phyloP scores from a whole-genome alignment of 2,329 filamentous ascomycete species.

The Lachnellula occidentalis region DNA sequence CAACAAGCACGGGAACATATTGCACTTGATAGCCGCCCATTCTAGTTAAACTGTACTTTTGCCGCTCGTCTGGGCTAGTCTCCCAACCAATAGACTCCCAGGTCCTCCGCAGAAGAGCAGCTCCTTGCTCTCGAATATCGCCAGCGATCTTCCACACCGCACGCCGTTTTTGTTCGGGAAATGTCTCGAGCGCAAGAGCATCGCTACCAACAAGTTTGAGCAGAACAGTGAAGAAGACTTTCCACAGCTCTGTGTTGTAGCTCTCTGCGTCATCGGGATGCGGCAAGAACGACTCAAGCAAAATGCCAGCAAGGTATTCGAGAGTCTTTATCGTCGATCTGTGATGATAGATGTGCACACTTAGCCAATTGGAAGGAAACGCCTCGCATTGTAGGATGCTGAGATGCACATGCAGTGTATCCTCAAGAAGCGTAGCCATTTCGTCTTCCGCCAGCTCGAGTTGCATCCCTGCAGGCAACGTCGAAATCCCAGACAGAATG shows the following conservation, averaged over 20 bases:
- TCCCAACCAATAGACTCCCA: slow-evolving; percentile 99
- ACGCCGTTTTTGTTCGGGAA: slow-evolving; percentile 91
- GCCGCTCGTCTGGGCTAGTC: slow-evolving; percentile 70
- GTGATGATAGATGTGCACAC: slow-evolving; percentile 87
- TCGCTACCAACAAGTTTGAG: slow-evolving; percentile 86
- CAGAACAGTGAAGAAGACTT: slow-evolving; percentile 83
- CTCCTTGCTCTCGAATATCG: slow-evolving; percentile 87
- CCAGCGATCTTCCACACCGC: slow-evolving; percentile 99
- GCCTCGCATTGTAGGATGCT: slow-evolving; percentile 86
- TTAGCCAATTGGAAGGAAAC: slow-evolving; percentile 86
- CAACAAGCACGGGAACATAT: slow-evolving; percentile 88
- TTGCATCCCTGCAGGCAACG: slow-evolving; percentile 66
- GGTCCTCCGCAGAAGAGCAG: slow-evolving; percentile 73
- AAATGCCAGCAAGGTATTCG: slow-evolving; percentile 71
- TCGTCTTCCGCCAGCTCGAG: slow-evolving; percentile 71
- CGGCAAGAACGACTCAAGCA: slow-evolving; percentile 81
- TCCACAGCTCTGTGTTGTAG: slow-evolving; percentile 94
- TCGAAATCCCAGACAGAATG: slow-evolving; percentile 76
- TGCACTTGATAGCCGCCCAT: slow-evolving; percentile 98
- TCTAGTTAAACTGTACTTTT: slow-evolving; percentile 70
- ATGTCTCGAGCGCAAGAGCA: slow-evolving; percentile 85
- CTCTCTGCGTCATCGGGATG: slow-evolving; percentile 74
- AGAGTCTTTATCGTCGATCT: slow-evolving; percentile 82
- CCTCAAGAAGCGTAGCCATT: slow-evolving; percentile 67
- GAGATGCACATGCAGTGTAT: slow-evolving; percentile 77